Base-by-base conservation (phyloP, 768 basidiomycete species). In the Russula olivacea region DNA sequence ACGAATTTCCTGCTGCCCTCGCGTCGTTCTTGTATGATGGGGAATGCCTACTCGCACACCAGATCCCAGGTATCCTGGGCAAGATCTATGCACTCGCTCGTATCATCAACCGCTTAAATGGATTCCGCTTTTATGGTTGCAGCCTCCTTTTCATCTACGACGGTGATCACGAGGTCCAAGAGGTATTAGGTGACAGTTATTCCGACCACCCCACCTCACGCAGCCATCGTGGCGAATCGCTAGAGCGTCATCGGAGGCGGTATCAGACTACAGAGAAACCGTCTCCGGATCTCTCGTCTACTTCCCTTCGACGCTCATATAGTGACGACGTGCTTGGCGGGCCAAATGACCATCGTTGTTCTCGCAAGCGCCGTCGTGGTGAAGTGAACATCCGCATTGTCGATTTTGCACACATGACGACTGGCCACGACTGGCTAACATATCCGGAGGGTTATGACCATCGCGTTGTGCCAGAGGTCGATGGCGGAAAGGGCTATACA, bases 81-180 rank as follows among this genome's bases (percentile, higher is more conserved):
- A 97, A 98, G 76, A 78, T 99, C 19, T 95, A 95, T 72, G 86
- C 87, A n/a, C 84, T 99, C 53, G 95, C 96, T 28, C 84, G 87
- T 53, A 97, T 98, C 76, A 81, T 98, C 69, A 81, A 87, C 72
- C 84, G 89, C 9, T 78, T 99, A 64, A 90, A 88, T 69, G 93
- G 97, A n/a, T 99, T 91, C 76, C 86, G 97, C 54, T 98, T 99
- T 75, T 99, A 99, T 72, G 97, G 97, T 15, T 98, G 96, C 76
- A 93, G 91, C 67, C 83, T 99, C 51, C 84, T 99, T 57, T 83
- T 98, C 72, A 96, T 98, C 71, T 99, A 99, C 74, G 97, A 99
- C 71, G 97, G 97, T 47, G 95, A 98, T 72, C 80, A 78, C 49
- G 92, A 94, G 68, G 82, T 85, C 1, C 97, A 98, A 74, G 88